Evolutionary conservation across 2,329 filamentous ascomycete genomes (phyloP).

Genomic region (Colletotrichum somersetense): DNA sequence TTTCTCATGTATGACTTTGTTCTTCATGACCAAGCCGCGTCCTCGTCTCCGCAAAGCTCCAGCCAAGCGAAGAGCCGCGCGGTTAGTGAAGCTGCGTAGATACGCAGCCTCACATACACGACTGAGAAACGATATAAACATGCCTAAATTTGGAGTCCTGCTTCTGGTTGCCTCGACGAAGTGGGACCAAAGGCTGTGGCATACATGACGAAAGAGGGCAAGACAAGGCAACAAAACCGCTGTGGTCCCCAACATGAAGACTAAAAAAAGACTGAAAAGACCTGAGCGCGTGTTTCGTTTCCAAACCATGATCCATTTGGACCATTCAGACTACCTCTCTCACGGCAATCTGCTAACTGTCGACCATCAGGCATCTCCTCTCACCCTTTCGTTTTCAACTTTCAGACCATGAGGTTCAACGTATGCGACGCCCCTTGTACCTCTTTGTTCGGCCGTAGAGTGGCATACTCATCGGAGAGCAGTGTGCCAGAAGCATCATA

Average conservation of each 20-base stretch:
- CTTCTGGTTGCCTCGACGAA: slow-evolving; percentile 59
- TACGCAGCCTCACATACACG: neutral
- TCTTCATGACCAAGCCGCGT: slow-evolving; percentile 40
- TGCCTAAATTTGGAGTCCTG: slow-evolving; percentile 66
- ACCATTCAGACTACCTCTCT: neutral
- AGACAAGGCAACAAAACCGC: slow-evolving; percentile 59
- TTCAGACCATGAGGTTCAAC: slow-evolving; percentile 22
- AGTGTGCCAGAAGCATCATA: neutral
- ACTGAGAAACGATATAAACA: slow-evolving; percentile 25
- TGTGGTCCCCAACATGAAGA: slow-evolving; percentile 64
- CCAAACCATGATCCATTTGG: slow-evolving; percentile 15
- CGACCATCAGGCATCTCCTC: slow-evolving; percentile 1
- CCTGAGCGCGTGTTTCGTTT: slow-evolving; percentile 64
- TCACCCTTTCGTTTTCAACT: slow-evolving; percentile 5
- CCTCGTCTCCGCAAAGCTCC: slow-evolving; percentile 25
- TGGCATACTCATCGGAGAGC: neutral
- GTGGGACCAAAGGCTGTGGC: slow-evolving; percentile 72
- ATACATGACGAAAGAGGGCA: slow-evolving; percentile 53
- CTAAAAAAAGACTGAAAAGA: slow-evolving; percentile 78
- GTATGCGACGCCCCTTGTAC: too few relatives aligned
- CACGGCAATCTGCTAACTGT: neutral
- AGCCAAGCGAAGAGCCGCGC: slow-evolving; percentile 17
- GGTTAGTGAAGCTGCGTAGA: neutral
- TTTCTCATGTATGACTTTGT: slow-evolving; percentile 41
- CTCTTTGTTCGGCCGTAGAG: neutral